A percentile compares a stretch with the other conserved stretches of the same genome.
These are phyloP conservation scores for Hypoxylon sp. DNA, from an alignment of 2,329 filamentous ascomycete species.

Conservation along the genomic window DNA sequence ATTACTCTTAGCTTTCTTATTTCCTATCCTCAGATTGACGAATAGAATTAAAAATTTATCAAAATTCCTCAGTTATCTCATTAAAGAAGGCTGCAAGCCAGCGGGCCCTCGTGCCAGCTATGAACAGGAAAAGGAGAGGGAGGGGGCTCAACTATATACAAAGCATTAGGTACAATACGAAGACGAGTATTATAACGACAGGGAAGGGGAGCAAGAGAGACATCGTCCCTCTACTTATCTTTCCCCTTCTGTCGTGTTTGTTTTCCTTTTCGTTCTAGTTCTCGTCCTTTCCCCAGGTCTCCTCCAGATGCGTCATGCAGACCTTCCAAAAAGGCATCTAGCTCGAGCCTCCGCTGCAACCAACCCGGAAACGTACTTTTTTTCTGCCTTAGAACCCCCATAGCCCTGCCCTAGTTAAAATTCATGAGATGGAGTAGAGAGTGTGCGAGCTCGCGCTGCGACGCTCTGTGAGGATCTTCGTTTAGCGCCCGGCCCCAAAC, in stretches of 20 bases:
- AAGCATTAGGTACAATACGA: slow-evolving; percentile 35
- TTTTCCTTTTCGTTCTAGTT: slow-evolving; percentile 7
- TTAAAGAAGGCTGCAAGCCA: slow-evolving; percentile 2
- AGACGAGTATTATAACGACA: slow-evolving; percentile 16
- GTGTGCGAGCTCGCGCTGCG: slow-evolving; percentile 8
- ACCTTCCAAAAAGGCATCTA: slow-evolving; percentile 8
- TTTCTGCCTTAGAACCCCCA: slow-evolving; percentile 8
- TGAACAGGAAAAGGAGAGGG: slow-evolving; percentile 21
- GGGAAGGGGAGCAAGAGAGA: too few relatives aligned
- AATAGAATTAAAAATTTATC: background rate
- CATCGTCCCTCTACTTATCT: too few relatives aligned
- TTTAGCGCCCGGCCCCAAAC: slow-evolving; percentile 40
- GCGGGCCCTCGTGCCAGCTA: slow-evolving; percentile 6
- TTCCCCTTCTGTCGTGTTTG: background rate
- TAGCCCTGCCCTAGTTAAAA: slow-evolving; percentile 11
- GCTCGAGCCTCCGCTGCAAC: slow-evolving; percentile 16
- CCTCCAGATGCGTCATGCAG: slow-evolving; percentile 3
- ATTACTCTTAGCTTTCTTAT: too few relatives aligned
- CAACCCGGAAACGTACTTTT: slow-evolving; percentile 12
- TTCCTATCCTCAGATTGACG: background rate
- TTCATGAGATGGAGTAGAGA: slow-evolving; percentile 22
- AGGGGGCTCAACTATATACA: slow-evolving; percentile 34
- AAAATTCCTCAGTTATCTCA: background rate
- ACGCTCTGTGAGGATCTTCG: background rate
- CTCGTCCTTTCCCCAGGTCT: slow-evolving; percentile 5